Evolutionary conservation across 2,329 filamentous ascomycete genomes (phyloP).

Genomic region (Sarocladiaceae sp.): DNA sequence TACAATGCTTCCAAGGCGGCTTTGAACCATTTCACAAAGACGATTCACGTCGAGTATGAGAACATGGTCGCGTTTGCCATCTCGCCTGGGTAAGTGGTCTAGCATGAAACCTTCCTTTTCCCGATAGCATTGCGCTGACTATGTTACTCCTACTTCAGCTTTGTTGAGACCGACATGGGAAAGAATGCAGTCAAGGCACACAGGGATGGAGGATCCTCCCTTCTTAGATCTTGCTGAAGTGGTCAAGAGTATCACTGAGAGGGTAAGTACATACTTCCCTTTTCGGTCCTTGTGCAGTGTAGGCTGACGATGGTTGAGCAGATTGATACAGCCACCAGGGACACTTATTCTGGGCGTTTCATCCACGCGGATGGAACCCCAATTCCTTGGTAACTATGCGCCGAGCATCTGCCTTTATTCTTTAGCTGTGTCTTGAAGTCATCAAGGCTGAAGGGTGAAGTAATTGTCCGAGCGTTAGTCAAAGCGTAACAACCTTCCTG

Average conservation of each 20-base stretch:
- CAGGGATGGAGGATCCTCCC: neutral
- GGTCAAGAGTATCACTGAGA: neutral
- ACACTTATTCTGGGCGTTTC: neutral
- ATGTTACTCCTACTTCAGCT: neutral
- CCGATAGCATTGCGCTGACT: neutral
- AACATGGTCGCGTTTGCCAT: constrained; percentile 1
- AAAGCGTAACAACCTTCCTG: neutral
- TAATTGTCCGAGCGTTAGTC: neutral
- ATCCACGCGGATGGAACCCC: neutral
- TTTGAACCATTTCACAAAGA: constrained; percentile 3
- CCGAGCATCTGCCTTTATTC: neutral
- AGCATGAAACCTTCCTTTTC: neutral
- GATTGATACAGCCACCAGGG: neutral
- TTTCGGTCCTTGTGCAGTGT: neutral
- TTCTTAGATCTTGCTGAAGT: neutral
- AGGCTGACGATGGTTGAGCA: neutral
- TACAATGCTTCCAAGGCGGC: constrained; percentile 5
- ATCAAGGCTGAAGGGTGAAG: neutral
- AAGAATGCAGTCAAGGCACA: neutral
- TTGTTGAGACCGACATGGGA: constrained; percentile 4
- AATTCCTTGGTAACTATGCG: neutral
- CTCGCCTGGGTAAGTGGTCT: neutral
- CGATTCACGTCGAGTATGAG: neutral
- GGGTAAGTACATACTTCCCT: neutral
- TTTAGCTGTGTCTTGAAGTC: neutral